Conservation (phyloP, 2,329 filamentous ascomycete species). For the Rutstroemia sp. region DNA sequence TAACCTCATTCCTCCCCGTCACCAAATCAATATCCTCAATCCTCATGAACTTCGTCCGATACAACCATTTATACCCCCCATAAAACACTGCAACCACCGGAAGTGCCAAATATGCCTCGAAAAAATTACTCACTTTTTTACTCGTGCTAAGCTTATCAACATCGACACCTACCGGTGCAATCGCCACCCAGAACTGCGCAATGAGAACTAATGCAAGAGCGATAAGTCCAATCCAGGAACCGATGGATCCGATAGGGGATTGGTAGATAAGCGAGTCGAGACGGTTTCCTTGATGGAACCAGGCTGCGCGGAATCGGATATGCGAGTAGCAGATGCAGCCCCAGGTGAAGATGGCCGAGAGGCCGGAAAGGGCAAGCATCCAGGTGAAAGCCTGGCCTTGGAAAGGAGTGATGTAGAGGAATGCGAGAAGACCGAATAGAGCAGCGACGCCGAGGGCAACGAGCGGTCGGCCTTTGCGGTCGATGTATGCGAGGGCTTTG, state of each 20-base stretch:
- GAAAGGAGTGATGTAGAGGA: constrained; percentile 56
- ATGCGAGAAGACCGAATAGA: constrained; percentile 64
- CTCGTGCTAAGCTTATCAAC: constrained; percentile 30
- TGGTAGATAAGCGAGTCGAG: constrained; percentile 57
- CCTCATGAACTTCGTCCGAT: constrained; percentile 59
- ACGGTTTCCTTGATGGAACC: constrained; percentile 54
- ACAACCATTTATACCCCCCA: constrained; percentile 69
- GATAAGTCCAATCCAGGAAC: constrained; percentile 53
- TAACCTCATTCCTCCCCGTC: constrained; percentile 68
- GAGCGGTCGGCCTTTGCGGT: constrained; percentile 72
- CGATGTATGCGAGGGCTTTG: constrained; percentile 69
- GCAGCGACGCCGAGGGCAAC: constrained; percentile 62
- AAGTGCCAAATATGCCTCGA: constrained; percentile 62
- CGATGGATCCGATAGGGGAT: constrained; percentile 50
- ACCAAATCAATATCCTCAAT: constrained; percentile 74
- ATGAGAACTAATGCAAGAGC: constrained; percentile 39
- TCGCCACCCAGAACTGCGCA: constrained; percentile 69
- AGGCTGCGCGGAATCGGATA: constrained; percentile 80
- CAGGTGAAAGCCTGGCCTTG: constrained; percentile 63
- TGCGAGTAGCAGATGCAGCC: constrained; percentile 77
- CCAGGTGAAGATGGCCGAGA: constrained; percentile 74
- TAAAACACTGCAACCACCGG: constrained; percentile 64
- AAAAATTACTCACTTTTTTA: constrained; percentile 57
- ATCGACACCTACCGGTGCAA: constrained; percentile 59
- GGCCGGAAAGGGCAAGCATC: constrained; percentile 68